Evolutionary conservation across 345 rosid genomes (phyloP).

Genomic region (Viola odorata): DNA sequence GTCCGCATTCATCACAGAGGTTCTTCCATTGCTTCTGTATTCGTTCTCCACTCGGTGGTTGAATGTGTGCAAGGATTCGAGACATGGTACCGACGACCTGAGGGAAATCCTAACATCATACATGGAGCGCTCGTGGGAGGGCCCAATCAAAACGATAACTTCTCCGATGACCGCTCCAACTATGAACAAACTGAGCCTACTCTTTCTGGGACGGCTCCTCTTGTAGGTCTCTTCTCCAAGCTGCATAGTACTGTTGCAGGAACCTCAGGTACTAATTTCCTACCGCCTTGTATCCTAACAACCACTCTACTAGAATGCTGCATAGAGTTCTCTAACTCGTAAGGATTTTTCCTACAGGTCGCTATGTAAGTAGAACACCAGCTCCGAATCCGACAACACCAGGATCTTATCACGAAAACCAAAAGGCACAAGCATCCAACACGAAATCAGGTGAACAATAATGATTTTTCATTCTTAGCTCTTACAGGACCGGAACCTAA

Average conservation of each 20-base stretch:
- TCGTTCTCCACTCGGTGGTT: slow-evolving; percentile 10
- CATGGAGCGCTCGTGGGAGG: slow-evolving; percentile 30
- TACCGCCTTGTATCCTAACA: background rate
- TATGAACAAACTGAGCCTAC: slow-evolving; percentile 29
- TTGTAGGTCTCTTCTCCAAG: slow-evolving; percentile 31
- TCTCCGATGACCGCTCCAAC: slow-evolving; percentile 21
- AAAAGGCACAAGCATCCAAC: slow-evolving; percentile 18
- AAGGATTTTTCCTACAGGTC: slow-evolving; percentile 20
- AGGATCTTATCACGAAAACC: slow-evolving; percentile 18
- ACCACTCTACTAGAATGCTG: background rate
- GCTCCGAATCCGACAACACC: slow-evolving; percentile 24
- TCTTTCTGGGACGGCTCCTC: slow-evolving; percentile 18
- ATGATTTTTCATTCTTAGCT: background rate
- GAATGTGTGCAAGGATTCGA: slow-evolving; percentile 28
- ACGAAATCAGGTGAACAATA: slow-evolving; percentile 26
- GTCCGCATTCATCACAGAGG: slow-evolving; percentile 27
- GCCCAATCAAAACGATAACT: slow-evolving; percentile 25
- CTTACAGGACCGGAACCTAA: background rate
- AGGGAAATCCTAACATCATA: slow-evolving; percentile 23
- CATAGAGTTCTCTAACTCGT: background rate
- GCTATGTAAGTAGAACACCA: slow-evolving; percentile 23
- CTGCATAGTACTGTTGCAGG: slow-evolving; percentile 12
- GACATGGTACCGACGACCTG: slow-evolving; percentile 21
- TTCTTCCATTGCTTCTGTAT: slow-evolving; percentile 26
- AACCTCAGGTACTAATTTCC: slow-evolving; percentile 1